Evolutionary conservation across 257 asterid genomes (phyloP).

Genomic region (Nicotiana tomentosiformis): DNA sequence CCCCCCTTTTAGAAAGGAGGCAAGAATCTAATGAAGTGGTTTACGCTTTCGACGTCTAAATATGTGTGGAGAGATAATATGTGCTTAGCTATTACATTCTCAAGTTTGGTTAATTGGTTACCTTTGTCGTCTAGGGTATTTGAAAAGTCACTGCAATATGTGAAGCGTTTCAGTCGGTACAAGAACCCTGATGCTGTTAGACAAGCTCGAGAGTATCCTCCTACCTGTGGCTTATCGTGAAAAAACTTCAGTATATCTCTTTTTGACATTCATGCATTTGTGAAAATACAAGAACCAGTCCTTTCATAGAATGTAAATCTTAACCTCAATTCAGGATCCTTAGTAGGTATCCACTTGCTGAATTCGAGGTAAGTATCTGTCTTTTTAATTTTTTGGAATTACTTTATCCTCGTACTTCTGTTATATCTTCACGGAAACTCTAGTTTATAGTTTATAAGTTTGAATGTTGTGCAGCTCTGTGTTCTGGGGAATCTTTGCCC

Average conservation of each 20-base stretch:
- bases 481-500: slow-evolving; percentile 95
- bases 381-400: neutral
- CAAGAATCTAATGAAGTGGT: neutral
- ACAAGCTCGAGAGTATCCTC: slow-evolving; percentile 99
- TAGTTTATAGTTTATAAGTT: neutral
- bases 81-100: neutral
- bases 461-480: slow-evolving; percentile 55
- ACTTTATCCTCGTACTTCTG: neutral
- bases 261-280: neutral
- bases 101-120: slow-evolving; percentile 8
- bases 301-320: slow-evolving; percentile 18
- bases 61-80: neutral
- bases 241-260: neutral
- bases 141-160: slow-evolving; percentile 95
- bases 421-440: neutral
- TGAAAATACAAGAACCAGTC: neutral
- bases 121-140: slow-evolving; percentile 58
- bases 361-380: slow-evolving; percentile 58
- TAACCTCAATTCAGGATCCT: slow-evolving; percentile 63
- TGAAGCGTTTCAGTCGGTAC: slow-evolving; percentile 97
- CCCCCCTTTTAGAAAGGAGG: neutral
- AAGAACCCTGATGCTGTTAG: slow-evolving; percentile 96
- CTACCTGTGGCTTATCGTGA: neutral
- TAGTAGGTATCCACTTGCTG: slow-evolving; percentile 80
- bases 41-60: neutral